A percentile compares a stretch with the other conserved stretches of the same genome.
phyloP scores from a whole-genome alignment of 1,139 yeast genomes.

The Pichia sp. region DNA sequence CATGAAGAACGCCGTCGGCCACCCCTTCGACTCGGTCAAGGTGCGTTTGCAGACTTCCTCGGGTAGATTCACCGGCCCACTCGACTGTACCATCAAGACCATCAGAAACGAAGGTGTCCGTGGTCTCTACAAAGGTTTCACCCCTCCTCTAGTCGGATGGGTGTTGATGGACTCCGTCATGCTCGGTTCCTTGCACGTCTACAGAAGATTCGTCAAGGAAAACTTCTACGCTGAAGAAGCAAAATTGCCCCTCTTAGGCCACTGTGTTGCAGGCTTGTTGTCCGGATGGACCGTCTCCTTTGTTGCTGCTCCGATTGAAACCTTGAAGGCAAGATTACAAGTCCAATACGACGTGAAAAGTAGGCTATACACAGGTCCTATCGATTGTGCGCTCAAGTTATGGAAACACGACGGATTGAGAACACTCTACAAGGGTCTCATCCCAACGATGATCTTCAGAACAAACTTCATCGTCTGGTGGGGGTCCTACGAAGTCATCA shows the following conservation, averaged over 20 bases:
- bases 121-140: conserved; percentile 86
- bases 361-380: conserved; percentile 72
- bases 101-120: conserved; percentile 67
- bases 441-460: conserved; percentile 86
- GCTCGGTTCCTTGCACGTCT: conserved; percentile 83
- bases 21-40: conserved; percentile 90
- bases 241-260: conserved; percentile 71
- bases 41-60: conserved; percentile 80
- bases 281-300: conserved; percentile 91
- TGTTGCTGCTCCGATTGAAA: conserved; percentile 93
- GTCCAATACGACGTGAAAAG: conserved; percentile 82
- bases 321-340: conserved; percentile 83
- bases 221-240: conserved; percentile 54
- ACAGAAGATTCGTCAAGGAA: conserved; percentile 65
- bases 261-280: conserved; percentile 73
- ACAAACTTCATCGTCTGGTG: conserved; percentile 91
- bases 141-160: conserved; percentile 94
- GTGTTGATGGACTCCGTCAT: conserved; percentile 87
- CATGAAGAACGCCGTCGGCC: conserved; percentile 87
- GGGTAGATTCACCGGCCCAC: conserved; percentile 75
- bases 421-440: conserved; percentile 74
- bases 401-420: conserved; percentile 61
- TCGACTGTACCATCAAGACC: conserved; percentile 77
- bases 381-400: conserved; percentile 61
- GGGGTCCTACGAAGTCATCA: conserved; percentile 86